phyloP scores from a whole-genome alignment of 2,329 filamentous ascomycete genomes.

The Setomelanomma holmii region DNA sequence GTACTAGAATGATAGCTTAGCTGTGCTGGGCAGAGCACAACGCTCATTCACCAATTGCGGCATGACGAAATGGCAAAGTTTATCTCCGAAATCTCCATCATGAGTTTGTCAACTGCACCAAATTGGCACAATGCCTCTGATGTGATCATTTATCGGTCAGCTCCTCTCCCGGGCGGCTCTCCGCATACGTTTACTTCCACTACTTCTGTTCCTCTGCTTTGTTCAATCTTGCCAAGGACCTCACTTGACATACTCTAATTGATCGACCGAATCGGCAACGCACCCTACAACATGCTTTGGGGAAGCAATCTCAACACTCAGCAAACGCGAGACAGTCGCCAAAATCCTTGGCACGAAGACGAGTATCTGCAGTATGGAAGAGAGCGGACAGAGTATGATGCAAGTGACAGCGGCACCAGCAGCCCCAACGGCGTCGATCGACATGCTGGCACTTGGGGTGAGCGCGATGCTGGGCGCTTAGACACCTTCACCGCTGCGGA shows the following conservation, averaged over 20 bases:
- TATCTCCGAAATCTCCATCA: conserved; percentile 22
- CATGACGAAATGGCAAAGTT: conserved; percentile 19
- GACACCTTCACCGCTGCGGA: conserved; percentile 63
- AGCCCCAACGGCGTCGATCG: conserved; percentile 30
- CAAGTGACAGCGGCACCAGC: conserved; percentile 22
- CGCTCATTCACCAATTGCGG: conserved; percentile 13
- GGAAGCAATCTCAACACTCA: conserved; percentile 22
- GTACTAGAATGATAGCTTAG: not conserved
- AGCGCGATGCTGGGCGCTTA: conserved; percentile 63
- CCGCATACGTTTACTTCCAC: not conserved
- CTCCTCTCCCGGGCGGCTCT: not conserved
- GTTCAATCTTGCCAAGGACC: too few species aligned
- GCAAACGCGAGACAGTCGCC: conserved; percentile 29
- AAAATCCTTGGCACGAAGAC: conserved; percentile 47
- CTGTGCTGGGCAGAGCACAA: conserved; percentile 4
- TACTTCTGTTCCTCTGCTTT: too few species aligned
- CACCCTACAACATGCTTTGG: conserved; percentile 26
- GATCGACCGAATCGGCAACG: not conserved
- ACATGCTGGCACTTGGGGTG: conserved; percentile 66
- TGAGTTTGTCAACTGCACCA: conserved; percentile 18
- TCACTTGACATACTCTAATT: too few species aligned
- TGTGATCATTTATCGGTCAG: not conserved
- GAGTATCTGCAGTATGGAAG: conserved; percentile 24
- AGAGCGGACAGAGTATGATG: conserved; percentile 19
- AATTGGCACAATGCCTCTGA: not conserved